These are phyloP conservation scores for Plasmodium knowlesi DNA, from an alignment of 169 alveolate species.

Conservation along the genomic window DNA sequence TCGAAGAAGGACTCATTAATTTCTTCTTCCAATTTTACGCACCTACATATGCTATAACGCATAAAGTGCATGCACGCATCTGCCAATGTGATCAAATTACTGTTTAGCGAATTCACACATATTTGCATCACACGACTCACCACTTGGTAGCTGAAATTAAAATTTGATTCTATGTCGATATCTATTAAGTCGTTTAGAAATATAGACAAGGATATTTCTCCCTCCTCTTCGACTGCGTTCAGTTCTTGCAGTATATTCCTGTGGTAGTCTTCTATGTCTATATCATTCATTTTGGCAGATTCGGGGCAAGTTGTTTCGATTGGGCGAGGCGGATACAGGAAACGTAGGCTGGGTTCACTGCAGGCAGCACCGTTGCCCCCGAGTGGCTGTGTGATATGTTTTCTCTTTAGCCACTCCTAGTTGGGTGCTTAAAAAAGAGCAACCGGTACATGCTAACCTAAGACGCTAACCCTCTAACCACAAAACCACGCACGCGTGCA, in stretches of 20 bases:
- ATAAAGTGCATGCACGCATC: constrained; percentile 71
- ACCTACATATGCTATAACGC: constrained; percentile 57
- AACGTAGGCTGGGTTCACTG: neutral
- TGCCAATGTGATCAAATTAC: constrained; percentile 6
- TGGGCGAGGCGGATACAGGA: neutral
- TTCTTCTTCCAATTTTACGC: constrained; percentile 44
- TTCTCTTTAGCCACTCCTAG: too few relatives aligned
- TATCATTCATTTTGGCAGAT: constrained; percentile 35
- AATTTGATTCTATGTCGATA: constrained; percentile 68
- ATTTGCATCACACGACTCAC: constrained; percentile 36
- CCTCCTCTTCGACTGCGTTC: constrained; percentile 63
- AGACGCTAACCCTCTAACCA: neutral
- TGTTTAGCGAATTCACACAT: constrained; percentile 58
- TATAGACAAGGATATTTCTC: constrained; percentile 39
- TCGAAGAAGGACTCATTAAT: constrained; percentile 23
- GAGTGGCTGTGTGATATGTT: too few relatives aligned
- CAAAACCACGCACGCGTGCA: neutral
- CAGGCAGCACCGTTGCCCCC: neutral
- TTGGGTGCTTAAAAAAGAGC: too few relatives aligned
- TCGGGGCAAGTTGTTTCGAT: neutral
- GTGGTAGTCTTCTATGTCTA: constrained; percentile 60
- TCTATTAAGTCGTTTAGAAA: constrained; percentile 68
- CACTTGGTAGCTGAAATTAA: constrained; percentile 41
- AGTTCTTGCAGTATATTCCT: constrained; percentile 59
- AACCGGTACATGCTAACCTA: neutral